Evolutionary conservation across 2,329 filamentous ascomycete genomes (phyloP), one percentile per base, ranked within the genome.

Genomic region (Xylaria sp.): DNA sequence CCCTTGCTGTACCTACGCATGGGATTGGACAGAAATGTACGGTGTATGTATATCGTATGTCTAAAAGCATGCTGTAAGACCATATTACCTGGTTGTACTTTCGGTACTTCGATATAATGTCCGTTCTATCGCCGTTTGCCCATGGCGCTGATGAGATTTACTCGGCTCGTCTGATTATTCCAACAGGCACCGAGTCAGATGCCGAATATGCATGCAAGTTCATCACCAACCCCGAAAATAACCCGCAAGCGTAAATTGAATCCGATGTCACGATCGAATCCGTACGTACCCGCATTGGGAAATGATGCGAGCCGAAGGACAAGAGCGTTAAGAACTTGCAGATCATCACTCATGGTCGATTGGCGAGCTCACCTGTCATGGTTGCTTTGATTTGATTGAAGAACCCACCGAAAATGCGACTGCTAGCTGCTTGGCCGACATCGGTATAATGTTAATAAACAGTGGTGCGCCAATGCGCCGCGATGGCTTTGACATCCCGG

Each of bases 91-190:
- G 15, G 13, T 10, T 15, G 25, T 30, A 28, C 23, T 30, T 30
- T 52, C 28, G 7, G n/a, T 5, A 32, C 28, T 2, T 4, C 25
- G 6, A 32, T n/a, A 52, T 5, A 32, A 52, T 52, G 7, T n/a
- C 48, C 48, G 25, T 8, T 52, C n/a, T 52, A 32, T 52, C 48
- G 15, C 48, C 48, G 10, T 48, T 57, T 34, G 60, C 50, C 18
- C 50, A 41, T 15, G 41, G 36, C 41, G 39, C 60, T 28, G 39
- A 56, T 34, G 43, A 59, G 34, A 41, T 59, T 59, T n/a, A n/a
- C 5, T 43, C 34, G 2, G 28, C 62, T 45, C 39, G 46, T 7
- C 46, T 65, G 34, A 25, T 23, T 2, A 46, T 55, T 59, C 25
- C 25, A 28, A 48, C 36, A 10, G 53, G 15, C 6, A 25, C 45